Conservation (phyloP, 2,329 filamentous ascomycete species). For the Clonostachys solani region DNA sequence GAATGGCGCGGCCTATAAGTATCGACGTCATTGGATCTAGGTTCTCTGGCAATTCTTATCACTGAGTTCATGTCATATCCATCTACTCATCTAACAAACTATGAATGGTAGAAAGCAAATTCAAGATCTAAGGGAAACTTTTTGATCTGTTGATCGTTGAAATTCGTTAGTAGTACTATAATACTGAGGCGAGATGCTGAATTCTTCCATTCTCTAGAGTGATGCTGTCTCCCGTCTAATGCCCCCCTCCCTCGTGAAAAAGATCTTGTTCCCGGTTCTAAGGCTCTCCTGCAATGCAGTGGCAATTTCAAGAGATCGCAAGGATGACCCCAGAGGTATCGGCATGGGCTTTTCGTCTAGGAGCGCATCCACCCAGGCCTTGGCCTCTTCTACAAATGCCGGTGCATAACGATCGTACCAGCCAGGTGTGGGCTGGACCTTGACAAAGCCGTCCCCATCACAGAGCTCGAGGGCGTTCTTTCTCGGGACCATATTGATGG, state of each 20-base stretch:
- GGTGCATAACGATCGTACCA: constrained; percentile 60
- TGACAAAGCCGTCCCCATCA: constrained; percentile 26
- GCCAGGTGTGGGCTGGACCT: constrained; percentile 52
- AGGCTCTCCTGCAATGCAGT: constrained; percentile 53
- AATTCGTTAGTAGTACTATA: too few species aligned
- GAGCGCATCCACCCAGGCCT: constrained; percentile 56
- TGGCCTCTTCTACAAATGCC: constrained; percentile 59
- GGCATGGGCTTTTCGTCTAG: constrained; percentile 51
- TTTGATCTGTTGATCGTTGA: too few species aligned
- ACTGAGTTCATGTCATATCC: too few species aligned
- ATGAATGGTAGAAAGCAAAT: too few species aligned
- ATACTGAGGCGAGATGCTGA: too few species aligned
- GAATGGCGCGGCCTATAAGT: too few species aligned
- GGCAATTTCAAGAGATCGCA: constrained; percentile 57
- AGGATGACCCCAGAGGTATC: constrained; percentile 52
- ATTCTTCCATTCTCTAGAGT: too few species aligned
- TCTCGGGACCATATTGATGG: constrained; percentile 21
- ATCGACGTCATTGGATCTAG: too few species aligned
- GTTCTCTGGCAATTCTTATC: too few species aligned
- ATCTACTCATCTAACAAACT: too few species aligned
- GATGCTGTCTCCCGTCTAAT: too few species aligned
- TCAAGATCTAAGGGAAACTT: too few species aligned
- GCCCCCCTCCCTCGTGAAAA: constrained; percentile 29
- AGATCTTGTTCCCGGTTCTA: constrained; percentile 49
- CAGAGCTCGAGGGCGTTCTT: constrained; percentile 14